Evolutionary conservation across 371 early-diverging fungal species (phyloP).

Genomic region (Lichtheimia corymbifera): DNA sequence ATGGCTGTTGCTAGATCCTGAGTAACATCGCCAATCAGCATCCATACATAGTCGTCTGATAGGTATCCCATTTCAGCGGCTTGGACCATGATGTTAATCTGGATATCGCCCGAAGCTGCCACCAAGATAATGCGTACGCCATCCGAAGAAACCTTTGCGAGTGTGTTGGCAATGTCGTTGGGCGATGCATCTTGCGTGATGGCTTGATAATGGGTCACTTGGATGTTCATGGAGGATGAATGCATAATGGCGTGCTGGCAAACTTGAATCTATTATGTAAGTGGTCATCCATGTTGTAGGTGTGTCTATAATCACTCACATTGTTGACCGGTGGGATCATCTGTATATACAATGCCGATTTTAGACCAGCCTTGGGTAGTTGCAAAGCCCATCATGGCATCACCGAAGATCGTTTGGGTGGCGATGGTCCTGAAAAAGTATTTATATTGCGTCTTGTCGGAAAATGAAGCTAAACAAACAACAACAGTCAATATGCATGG

Average conservation of each 20-base stretch:
- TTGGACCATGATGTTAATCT: slow-evolving; percentile 31
- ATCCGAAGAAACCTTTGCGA: slow-evolving; percentile 32
- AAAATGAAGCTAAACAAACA: slow-evolving; percentile 43
- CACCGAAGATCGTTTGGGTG: slow-evolving; percentile 45
- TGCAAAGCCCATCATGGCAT: slow-evolving; percentile 49
- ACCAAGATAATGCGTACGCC: slow-evolving; percentile 49
- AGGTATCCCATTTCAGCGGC: slow-evolving; percentile 37
- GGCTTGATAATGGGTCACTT: slow-evolving; percentile 36
- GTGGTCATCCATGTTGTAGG: neutral
- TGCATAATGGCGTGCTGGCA: slow-evolving; percentile 46
- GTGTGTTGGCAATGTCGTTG: slow-evolving; percentile 19
- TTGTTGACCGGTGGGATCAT: slow-evolving; percentile 52
- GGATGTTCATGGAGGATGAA: slow-evolving; percentile 32
- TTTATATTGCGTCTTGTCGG: slow-evolving; percentile 42
- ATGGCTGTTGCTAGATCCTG: slow-evolving; percentile 26
- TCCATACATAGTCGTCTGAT: slow-evolving; percentile 54
- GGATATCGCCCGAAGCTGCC: slow-evolving; percentile 32
- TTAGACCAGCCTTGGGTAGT: slow-evolving; percentile 48
- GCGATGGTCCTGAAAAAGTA: slow-evolving; percentile 61
- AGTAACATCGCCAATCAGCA: slow-evolving; percentile 46
- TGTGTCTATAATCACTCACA: slow-evolving; percentile 22
- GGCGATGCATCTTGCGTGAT: slow-evolving; percentile 20
- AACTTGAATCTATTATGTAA: slow-evolving; percentile 18
- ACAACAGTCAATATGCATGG: neutral
- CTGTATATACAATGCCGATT: slow-evolving; percentile 46